Evolutionary conservation across 2,329 filamentous ascomycete species (phyloP), one percentile per base, ranked within the genome.

Genomic region (Neonectria magnoliae): DNA sequence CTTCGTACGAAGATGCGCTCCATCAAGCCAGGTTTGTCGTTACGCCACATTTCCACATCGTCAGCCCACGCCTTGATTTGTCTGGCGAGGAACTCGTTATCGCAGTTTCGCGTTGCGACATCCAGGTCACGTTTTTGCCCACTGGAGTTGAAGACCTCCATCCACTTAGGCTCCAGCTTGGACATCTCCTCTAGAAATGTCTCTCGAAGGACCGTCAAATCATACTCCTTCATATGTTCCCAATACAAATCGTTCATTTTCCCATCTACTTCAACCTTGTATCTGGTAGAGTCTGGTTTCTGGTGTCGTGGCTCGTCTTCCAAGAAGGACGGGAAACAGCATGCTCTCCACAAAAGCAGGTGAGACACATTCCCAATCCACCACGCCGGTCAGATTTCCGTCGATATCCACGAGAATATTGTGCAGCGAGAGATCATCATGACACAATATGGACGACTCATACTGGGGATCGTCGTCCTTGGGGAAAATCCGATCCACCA

Each of bases 291-390:
- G n/a, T 73, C 66, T 0, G 65, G 57, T 5, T 55, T 27, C 0
- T 38, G 14, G 22, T 50, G 38, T 27, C 58, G 57, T 1, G 62
- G 77, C 1, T 58, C 55, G 0, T 70, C 75, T 1, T 70, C 56
- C 4, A 83, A 70, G 48, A 83, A 81, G 22, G 69, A 66, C 6
- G 81, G 79, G 27, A 75, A 59, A 22, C 71, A 62, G 18, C 74
- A 76, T 5, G 76, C 73, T 60, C 74, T 73, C 81, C 80, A 83
- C 5, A 78, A 62, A 3, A 81, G 82, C 27, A 82, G 45, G 0
- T 0, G 78, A 81, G 0, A 81, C 76, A 47, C 76, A 82, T 54
- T 84, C 80, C 80, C 81, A 84, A 64, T 83, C 80, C 1, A 82
- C 45, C 0, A 83, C 59, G 1, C 69, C 81, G 0, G 77, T 81